Evolutionary conservation across 2,329 filamentous ascomycete genomes (phyloP), one percentile per base, ranked within the genome.

Genomic region (Triangularia verruculosa): DNA sequence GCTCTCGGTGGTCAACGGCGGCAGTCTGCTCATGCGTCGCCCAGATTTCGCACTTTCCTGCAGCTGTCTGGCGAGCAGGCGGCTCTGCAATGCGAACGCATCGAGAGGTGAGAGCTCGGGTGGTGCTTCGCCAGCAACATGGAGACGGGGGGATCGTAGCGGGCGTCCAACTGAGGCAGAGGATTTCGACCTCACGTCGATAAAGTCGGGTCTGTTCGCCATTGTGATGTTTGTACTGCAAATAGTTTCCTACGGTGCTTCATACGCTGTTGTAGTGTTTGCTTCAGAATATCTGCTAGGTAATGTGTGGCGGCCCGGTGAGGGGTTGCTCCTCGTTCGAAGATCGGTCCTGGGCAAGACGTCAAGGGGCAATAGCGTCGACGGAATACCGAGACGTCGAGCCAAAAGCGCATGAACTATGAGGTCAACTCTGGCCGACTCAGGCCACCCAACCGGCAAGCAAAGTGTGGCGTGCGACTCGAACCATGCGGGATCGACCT

Each of bases 91-190:
- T 22, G 94, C 94, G 74, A 99, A 96, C 56, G 94, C 94, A 82
- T 99, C 95, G 68, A 99, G 85, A 11, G 95, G 95, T 7, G 95
- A 98, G 62, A 98, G 83, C 59, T 95, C 91, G 4, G 95, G 95
- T 20, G 95, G 94, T 1, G 90, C 85, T 70, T 94, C 91, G 66
- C 91, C 91, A 63, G 90, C 89, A 63, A 91, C 83, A 75, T 93
- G 89, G 64, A 92, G 79, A 66, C 90, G 88, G 51, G 90, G 90
- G n/a, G 90, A 93, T 67, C 83, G 82, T 32, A 89, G 77, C n/a
- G 86, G 83, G 61, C 82, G 82, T 17, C 83, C 80, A 60, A 80
- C 72, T 11, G 84, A 85, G 25, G 80, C 77, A 59, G 83, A 79
- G 39, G 86, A 87, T 64, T 81, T 78, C 61, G 85, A 82, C 73